Percentiles rank a stretch among this genome's conserved stretches.
These are phyloP conservation scores for Penicillium roqueforti DNA, from an alignment of 495 filamentous ascomycete species.

Conservation along the genomic window DNA sequence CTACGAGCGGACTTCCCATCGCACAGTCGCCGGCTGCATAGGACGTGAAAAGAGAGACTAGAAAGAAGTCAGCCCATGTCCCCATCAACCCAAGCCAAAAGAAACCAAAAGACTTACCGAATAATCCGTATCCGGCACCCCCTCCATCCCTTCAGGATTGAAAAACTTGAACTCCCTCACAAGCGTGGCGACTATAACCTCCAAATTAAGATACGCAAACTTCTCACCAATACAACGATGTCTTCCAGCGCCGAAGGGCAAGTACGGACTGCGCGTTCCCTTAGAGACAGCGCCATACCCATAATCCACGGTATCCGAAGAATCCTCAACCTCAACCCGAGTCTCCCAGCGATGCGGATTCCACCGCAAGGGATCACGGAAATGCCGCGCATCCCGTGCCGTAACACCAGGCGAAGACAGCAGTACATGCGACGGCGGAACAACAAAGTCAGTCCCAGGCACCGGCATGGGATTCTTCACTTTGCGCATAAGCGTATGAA, in stretches of 20 bases:
- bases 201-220: conserved; percentile 90
- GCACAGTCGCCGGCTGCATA: conserved; percentile 57
- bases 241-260: conserved; percentile 90
- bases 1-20: conserved; percentile 57
- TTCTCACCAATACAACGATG: conserved; percentile 97
- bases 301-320: conserved; percentile 74
- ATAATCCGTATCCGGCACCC: conserved; percentile 81
- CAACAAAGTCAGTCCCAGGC: conserved; percentile 70
- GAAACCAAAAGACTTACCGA: conserved; percentile 50
- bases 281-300: conserved; percentile 92
- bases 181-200: conserved; percentile 75
- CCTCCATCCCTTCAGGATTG: conserved; percentile 63
- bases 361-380: conserved; percentile 76
- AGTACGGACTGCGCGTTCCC: conserved; percentile 79
- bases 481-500: conserved; percentile 81
- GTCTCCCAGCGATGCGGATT: conserved; percentile 85
- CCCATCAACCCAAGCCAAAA: not conserved
- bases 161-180: conserved; percentile 71
- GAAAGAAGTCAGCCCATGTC: conserved; percentile 3
- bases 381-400: conserved; percentile 63
- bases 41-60: conserved; percentile 51
- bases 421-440: conserved; percentile 71
- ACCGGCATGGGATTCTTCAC: conserved; percentile 77
- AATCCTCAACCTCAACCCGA: conserved; percentile 51
- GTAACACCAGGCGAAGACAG: conserved; percentile 80